Base-by-base conservation (phyloP, 148 eudicot genomes). In the Cornus controversa region DNA sequence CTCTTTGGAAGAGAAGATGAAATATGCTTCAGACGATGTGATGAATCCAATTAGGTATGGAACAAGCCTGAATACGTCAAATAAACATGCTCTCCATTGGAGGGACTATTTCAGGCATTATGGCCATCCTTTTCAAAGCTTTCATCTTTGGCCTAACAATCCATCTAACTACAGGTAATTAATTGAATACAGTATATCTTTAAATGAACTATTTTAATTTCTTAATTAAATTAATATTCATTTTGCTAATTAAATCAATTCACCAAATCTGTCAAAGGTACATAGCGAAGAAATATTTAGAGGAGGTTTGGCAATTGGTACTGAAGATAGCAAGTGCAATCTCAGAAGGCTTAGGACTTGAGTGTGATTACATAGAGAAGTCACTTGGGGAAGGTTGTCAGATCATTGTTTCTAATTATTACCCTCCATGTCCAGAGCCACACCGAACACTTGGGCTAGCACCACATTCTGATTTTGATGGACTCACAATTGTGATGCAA, bases 301-400 rank as follows among this genome's bases (percentile, higher is more conserved):
- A 78, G 75, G 57, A 71, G 20, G 25, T 78, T 23, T 70, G 80
- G 80, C 8, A 78, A 16, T 16, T 78, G 42, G 63, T 42, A 26
- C 24, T 63, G 69, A 70, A 71, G 45, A 60, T 78, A 71, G 57
- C 10, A 23, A 66, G 69, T 28, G 75, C 75, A 62, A 78, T 78
- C 62, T 78, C 80, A 62, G 80, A 78, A 71, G 69, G 80, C 2
- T 70, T 78, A 63, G 80, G 69, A 54, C 80, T 78, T 60, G 80
- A 78, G 0, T 2, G 1, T 14, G 80, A 66, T 15, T 71, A 71
- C 75, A 70, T 78, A 24, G 75, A 78, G 31, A 68, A 64, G 16
- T 78, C 69, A 62, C 24, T 78, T 47, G 75, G 80, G 0, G 60
- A 71, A 37, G 80, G 80, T 1, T 3, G 22, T 36, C 80, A 78